phyloP scores from a whole-genome alignment of 305 asterid species.

The Euphrasia arctica region DNA sequence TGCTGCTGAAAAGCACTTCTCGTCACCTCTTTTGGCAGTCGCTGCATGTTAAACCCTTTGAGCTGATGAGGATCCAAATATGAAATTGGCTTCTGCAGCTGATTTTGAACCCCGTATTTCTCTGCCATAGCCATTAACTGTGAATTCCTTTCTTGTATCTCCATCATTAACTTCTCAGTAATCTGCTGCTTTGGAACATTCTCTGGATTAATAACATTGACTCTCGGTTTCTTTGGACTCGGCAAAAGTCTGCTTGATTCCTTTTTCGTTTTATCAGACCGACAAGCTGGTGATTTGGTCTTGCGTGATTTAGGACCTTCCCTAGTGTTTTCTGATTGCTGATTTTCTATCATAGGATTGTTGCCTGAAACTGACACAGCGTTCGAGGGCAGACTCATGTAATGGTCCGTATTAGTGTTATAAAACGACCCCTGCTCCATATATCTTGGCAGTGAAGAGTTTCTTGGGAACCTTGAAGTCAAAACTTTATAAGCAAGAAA shows the following conservation, averaged over 20 bases:
- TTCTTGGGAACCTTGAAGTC: slow-evolving; percentile 21
- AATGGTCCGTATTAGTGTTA: neutral
- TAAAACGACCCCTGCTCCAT: neutral
- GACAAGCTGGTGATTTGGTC: slow-evolving; percentile 22
- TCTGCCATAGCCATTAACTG: slow-evolving; percentile 32
- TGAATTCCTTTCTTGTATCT: slow-evolving; percentile 35
- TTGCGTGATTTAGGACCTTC: slow-evolving; percentile 24
- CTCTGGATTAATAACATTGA: slow-evolving; percentile 31
- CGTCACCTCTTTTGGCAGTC: slow-evolving; percentile 29
- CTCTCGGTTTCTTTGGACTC: slow-evolving; percentile 31
- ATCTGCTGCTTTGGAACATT: slow-evolving; percentile 30
- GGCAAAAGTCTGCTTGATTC: slow-evolving; percentile 26
- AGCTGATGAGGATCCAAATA: slow-evolving; percentile 33
- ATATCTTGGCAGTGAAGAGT: slow-evolving; percentile 18
- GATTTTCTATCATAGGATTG: slow-evolving; percentile 25
- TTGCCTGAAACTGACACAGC: slow-evolving; percentile 26
- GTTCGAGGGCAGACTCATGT: neutral
- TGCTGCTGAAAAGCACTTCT: slow-evolving; percentile 31
- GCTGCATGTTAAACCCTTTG: slow-evolving; percentile 25
- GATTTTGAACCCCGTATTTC: slow-evolving; percentile 26
- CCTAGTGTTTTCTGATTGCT: slow-evolving; percentile 22
- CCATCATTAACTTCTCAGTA: slow-evolving; percentile 31
- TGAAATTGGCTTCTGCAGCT: slow-evolving; percentile 31
- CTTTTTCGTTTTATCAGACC: slow-evolving; percentile 22
- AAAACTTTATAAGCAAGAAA: slow-evolving; percentile 21